phyloP scores from a whole-genome alignment of 1,284 basidiomycete genomes.

The Ceratobasidium sp. region DNA sequence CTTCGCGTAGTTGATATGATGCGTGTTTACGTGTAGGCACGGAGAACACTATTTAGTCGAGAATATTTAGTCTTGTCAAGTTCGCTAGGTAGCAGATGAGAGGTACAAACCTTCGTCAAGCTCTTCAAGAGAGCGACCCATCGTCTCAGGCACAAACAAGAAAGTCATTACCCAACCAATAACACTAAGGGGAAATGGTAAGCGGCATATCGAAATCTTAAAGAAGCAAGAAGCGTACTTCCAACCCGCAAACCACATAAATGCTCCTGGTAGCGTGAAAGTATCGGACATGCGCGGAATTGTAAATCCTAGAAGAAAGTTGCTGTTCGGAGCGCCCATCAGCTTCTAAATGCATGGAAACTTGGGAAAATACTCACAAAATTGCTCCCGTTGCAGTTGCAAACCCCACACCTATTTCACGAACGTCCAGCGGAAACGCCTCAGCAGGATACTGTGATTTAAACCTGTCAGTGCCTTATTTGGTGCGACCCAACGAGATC shows the following conservation, averaged over 20 bases:
- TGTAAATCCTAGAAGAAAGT: constrained; percentile 75
- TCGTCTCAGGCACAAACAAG: constrained; percentile 82
- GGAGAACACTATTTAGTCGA: constrained; percentile 66
- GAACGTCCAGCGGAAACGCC: constrained; percentile 76
- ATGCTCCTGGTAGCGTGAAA: constrained; percentile 75
- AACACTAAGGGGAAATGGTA: background rate
- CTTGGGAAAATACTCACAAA: constrained; percentile 57
- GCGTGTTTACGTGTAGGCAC: constrained; percentile 73
- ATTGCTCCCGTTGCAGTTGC: constrained; percentile 72
- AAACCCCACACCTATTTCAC: constrained; percentile 77
- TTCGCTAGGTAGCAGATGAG: background rate
- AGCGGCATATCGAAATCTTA: constrained; percentile 39
- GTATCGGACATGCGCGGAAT: constrained; percentile 73
- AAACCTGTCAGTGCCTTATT: background rate
- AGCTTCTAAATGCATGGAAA: background rate
- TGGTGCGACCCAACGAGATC: constrained; percentile 43
- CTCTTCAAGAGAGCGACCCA: constrained; percentile 80
- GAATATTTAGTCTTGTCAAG: background rate
- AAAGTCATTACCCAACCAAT: constrained; percentile 67
- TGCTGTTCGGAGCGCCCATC: constrained; percentile 50
- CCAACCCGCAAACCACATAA: constrained; percentile 68
- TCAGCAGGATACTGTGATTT: constrained; percentile 68
- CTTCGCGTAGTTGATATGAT: constrained; percentile 68
- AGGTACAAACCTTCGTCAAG: constrained; percentile 61
- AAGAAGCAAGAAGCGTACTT: constrained; percentile 51